Evolutionary conservation across 306 rosid species (phyloP).

Genomic region (Quercus rubra): DNA sequence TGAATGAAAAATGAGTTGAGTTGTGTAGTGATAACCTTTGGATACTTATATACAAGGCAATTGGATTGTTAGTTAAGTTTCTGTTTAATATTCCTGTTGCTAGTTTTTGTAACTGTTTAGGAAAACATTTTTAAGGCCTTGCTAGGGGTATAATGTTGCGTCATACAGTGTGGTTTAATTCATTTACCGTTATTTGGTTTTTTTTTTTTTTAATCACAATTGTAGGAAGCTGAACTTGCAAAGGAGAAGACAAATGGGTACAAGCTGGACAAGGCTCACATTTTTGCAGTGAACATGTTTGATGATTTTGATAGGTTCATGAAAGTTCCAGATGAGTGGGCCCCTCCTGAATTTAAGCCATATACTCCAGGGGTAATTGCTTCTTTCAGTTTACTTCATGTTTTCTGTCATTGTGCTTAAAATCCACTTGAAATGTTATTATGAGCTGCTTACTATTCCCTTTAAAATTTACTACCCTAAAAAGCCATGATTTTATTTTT

Average conservation of each 20-base stretch:
- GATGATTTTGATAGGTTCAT: conserved; percentile 72
- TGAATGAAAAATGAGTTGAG: neutral
- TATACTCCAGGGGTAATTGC: conserved; percentile 69
- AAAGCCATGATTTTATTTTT: neutral
- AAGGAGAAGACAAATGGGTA: conserved; percentile 87
- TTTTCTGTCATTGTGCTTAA: neutral
- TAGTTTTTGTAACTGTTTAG: neutral
- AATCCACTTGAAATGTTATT: neutral
- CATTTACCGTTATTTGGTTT: neutral
- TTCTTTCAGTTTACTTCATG: neutral
- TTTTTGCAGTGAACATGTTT: conserved; percentile 75
- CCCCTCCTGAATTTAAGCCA: conserved; percentile 65
- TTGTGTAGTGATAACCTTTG: neutral
- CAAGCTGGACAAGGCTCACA: conserved; percentile 73
- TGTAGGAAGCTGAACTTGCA: conserved; percentile 92
- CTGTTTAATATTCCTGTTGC: neutral
- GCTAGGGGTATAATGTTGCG: neutral
- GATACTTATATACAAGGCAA: neutral
- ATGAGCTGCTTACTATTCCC: neutral
- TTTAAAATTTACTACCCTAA: neutral
- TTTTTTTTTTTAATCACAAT: neutral
- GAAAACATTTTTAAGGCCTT: neutral
- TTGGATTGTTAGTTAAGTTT: neutral
- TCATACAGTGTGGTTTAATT: neutral
- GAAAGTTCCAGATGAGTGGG: conserved; percentile 91